Evolutionary conservation across 805 yeast species (phyloP).

Genomic region (Metschnikowia borealis): DNA sequence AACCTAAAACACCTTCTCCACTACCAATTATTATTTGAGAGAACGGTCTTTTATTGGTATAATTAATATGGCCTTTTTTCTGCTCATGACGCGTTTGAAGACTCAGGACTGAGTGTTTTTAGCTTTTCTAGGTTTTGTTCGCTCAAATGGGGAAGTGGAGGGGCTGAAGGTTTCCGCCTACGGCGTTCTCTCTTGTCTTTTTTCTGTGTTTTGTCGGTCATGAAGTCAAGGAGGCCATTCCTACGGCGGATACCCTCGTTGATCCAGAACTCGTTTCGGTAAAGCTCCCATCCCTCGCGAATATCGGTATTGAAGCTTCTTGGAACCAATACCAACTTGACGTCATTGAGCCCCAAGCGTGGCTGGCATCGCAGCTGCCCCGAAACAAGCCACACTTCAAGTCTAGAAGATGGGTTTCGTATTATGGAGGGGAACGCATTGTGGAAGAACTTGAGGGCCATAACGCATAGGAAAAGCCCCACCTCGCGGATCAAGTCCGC

Average conservation of each 20-base stretch:
- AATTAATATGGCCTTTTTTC: neutral
- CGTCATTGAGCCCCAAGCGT: conserved; percentile 65
- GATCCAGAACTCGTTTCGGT: conserved; percentile 90
- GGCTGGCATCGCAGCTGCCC: conserved; percentile 51
- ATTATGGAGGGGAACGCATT: conserved; percentile 31
- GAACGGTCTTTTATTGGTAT: neutral
- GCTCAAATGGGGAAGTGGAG: conserved; percentile 7
- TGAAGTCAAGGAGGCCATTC: conserved; percentile 31
- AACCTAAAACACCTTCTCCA: too few species aligned
- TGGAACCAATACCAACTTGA: conserved; percentile 76
- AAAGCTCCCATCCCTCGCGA: conserved; percentile 92
- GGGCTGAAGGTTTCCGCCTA: conserved; percentile 14
- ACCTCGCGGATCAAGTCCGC: conserved; percentile 38
- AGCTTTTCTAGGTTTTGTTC: conserved; percentile 9
- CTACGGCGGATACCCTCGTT: conserved; percentile 69
- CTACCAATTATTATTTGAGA: neutral
- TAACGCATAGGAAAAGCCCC: conserved; percentile 27
- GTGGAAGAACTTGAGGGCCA: conserved; percentile 30
- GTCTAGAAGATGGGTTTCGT: conserved; percentile 27
- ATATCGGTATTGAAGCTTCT: conserved; percentile 77
- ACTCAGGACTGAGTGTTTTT: neutral
- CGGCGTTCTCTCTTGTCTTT: conserved; percentile 40
- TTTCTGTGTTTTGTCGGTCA: conserved; percentile 16
- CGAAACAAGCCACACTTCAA: conserved; percentile 38
- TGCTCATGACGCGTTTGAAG: conserved; percentile 23